Evolutionary conservation across 2,329 filamentous ascomycete genomes (phyloP), one percentile per base, ranked within the genome.

Genomic region (Stemphylium vesicarium): DNA sequence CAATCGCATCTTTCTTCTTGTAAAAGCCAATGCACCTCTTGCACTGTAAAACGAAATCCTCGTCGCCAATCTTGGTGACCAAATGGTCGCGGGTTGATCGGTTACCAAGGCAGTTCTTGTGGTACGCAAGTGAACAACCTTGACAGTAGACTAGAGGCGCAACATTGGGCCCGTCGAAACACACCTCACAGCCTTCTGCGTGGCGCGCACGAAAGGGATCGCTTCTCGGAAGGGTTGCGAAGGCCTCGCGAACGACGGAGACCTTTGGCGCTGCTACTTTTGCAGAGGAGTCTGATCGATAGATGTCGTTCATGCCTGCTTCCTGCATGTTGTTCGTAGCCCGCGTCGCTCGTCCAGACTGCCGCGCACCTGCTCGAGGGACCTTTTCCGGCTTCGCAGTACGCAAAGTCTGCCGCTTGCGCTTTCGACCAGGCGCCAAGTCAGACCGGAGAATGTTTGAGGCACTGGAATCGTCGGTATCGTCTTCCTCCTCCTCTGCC

Each of bases 1-100:
- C 87, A 15, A 80, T 82, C 0, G 68, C 59, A 60, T 97, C 91
- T 66, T 90, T 93, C 69, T 86, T 87, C 57, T 80, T 79, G 40
- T 87, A 82, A 16, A 83, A 70, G 3, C 88, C 88, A 58, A 98
- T 83, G 72, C 95, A 99, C 52, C 88, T 89, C 62, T 87, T 88
- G 77, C 95, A 99, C 72, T 99, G 95, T 35, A 99, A 79, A 13
- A 99, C 88, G 65, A 96, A 98, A 33, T 88, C 77, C 2, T 88
- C 86, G 1, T 88, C 80, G 2, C 81, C 87, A 47, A 97, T 77
- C 73, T 98, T 99, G 20, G 92, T 98, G 9, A 91, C 91, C 32
- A 95, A 79, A 72, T 98, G 95, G n/a, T 96, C 92, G 56, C 95
- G 84, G 11, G 74, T 80, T 46, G 83, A 84, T 44, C 95, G 85